Evolutionary conservation across 257 asterid species (phyloP), one percentile per base, ranked within the genome.

Genomic region (Solanum chmielewskii): DNA sequence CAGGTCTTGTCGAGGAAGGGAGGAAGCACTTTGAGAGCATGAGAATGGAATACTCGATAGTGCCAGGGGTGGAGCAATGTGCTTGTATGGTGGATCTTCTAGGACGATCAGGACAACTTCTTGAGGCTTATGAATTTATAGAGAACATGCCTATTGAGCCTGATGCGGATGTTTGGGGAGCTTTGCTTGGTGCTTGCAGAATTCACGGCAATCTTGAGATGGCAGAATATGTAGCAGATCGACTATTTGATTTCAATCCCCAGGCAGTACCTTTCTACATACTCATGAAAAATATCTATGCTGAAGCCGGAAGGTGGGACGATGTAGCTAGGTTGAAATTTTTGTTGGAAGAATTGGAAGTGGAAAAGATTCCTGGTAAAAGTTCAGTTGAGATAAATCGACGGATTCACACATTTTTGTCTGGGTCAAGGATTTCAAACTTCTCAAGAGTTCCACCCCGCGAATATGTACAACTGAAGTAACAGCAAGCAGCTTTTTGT

Each of bases 1-100:
- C 90, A 73, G 90, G 90, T 44, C 87, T 88, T 64, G 83, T 88
- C 0, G 85, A 85, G 71, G 90, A 88, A 88, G 90, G 90, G 71
- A 75, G 74, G 88, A 45, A 45, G 68, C 71, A 84, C 70, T 88
- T 84, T 77, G 86, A 84, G 82, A 85, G 87, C 73, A 88, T 88
- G 90, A 76, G 9, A 29, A 76, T 21, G 59, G 88, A 75, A 78
- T 84, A 88, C 75, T 59, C 45, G 44, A 75, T 88, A 56, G 56
- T 62, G 18, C 90, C 90, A 27, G 84, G 83, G 52, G 20, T 85
- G 52, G 90, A 88, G 59, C 87, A 84, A 15, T 84, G 77, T 47
- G 81, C 81, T 45, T 84, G 81, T 5, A 84, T 84, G 87, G 88
- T 85, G 69, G 90, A 88, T 76, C 90, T 88, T 29, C 86, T 88